These are phyloP conservation scores for Rhizopus stolonifer DNA, from an alignment of 371 early-diverging fungal genomes.

Conservation along the genomic window DNA sequence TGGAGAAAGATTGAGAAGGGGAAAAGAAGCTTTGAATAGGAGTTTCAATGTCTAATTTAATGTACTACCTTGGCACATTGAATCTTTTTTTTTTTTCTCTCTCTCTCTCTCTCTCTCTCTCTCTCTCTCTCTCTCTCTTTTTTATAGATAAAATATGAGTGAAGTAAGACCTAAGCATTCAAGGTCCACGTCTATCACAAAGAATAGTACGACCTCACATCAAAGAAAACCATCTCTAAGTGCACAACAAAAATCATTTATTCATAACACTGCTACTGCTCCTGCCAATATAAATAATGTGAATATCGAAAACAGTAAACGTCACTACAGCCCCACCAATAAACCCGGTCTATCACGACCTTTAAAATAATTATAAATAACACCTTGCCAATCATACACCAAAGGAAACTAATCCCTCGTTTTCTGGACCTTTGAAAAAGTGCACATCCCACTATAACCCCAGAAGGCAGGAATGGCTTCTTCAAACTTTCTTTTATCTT, in stretches of 20 bases:
- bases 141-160: slow-evolving; percentile 13
- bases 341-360: background rate
- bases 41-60: background rate
- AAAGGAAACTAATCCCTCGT: slow-evolving; percentile 25
- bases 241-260: slow-evolving; percentile 14
- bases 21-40: slow-evolving; percentile 1
- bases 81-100: background rate
- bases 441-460: too few species aligned
- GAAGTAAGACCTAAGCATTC: slow-evolving; percentile 27
- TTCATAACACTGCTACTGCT: slow-evolving; percentile 9
- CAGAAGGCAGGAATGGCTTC: too few species aligned
- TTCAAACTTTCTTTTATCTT: too few species aligned
- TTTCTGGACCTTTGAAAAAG: slow-evolving; percentile 11
- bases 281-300: slow-evolving; percentile 3
- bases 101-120: slow-evolving; percentile 1
- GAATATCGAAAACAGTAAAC: slow-evolving; percentile 5
- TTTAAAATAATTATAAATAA: slow-evolving; percentile 11
- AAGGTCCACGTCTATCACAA: slow-evolving; percentile 27
- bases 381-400: slow-evolving; percentile 7
- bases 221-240: slow-evolving; percentile 26
- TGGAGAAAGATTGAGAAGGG: background rate
- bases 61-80: background rate
- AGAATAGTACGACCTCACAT: slow-evolving; percentile 23
- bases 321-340: background rate
- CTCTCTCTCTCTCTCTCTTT: background rate